Evolutionary conservation across 768 basidiomycete species (phyloP), one percentile per base, ranked within the genome.

Genomic region (Termitomyces bulborhizus): DNA sequence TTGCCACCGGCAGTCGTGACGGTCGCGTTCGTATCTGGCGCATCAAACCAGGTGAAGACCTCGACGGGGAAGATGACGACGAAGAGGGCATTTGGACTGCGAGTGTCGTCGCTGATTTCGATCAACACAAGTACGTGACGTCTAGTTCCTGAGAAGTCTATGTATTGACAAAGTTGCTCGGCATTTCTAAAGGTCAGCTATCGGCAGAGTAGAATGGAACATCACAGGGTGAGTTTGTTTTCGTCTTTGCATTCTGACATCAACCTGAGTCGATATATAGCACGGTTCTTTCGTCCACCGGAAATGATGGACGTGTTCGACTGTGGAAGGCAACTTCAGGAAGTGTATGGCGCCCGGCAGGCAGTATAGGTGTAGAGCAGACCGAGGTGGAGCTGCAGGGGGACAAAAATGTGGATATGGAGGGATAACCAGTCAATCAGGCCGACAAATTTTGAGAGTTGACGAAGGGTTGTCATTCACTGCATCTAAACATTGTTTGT

Each of bases 171-270:
- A 1, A 29, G 32, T 11, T 26, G 0, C 36, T 11, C 26, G 11
- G 21, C 34, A 43, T 7, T 59, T 54, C 43, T 46, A 21, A 57
- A 89, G 88, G 59, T 84, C 87, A 0, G 79, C 86, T 3, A 81
- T 95, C 9, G 86, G 87, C 2, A 78, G 86, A 61, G 94, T 99
- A 0, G 94, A 95, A 66, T 98, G 96, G 93, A 96, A 96, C 66
- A 84, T 94, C 47, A 90, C 86, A 34, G 90, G 90, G 88, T 90
- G 59, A 3, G 70, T 57, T 4, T 42, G 31, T 62, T 57, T 39
- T 31, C 12, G 31, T 37, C 8, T 6, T 41, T 34, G 37, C 24
- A 39, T 50, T 43, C 34, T 31, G 13, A n/a, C n/a, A 32, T 47
- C 13, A 21, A 18, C 39, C 42, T 45, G 52, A 34, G 27, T 50